Evolutionary conservation across 495 filamentous ascomycete species (phyloP).

Genomic region (Penicillium nucicola): DNA sequence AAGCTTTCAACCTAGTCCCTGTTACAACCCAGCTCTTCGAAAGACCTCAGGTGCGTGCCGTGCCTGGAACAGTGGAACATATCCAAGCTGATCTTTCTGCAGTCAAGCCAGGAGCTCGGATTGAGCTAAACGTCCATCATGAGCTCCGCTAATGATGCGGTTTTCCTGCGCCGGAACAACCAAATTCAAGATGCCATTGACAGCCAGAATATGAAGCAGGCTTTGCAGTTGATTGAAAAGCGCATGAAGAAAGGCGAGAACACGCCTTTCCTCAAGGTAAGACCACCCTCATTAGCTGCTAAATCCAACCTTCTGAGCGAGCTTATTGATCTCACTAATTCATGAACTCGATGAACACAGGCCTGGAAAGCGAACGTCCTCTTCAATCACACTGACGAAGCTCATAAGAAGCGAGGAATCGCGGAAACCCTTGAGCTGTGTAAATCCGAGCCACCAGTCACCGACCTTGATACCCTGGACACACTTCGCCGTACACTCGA

Average conservation of each 20-base stretch:
- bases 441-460: conserved; percentile 45
- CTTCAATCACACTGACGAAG: conserved; percentile 40
- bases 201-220: conserved; percentile 54
- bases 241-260: conserved; percentile 60
- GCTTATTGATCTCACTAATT: background rate
- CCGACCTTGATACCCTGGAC: conserved; percentile 50
- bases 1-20: conserved; percentile 2
- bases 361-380: conserved; percentile 54
- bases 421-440: conserved; percentile 47
- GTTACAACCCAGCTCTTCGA: background rate
- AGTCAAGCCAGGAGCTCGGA: background rate
- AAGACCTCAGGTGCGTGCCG: conserved; percentile 20
- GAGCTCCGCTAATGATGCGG: conserved; percentile 40
- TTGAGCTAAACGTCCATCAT: conserved; percentile 8
- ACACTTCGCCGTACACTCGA: conserved; percentile 38
- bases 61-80: conserved; percentile 29
- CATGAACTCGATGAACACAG: conserved; percentile 22
- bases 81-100: background rate
- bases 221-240: conserved; percentile 57
- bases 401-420: conserved; percentile 40
- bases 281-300: background rate
- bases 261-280: conserved; percentile 38
- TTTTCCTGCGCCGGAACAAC: conserved; percentile 54
- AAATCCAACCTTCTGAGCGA: background rate
- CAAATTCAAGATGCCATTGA: conserved; percentile 58